Base-by-base conservation (phyloP, 169 alveolate genomes). In the Eimeria nieschulzi region DNA sequence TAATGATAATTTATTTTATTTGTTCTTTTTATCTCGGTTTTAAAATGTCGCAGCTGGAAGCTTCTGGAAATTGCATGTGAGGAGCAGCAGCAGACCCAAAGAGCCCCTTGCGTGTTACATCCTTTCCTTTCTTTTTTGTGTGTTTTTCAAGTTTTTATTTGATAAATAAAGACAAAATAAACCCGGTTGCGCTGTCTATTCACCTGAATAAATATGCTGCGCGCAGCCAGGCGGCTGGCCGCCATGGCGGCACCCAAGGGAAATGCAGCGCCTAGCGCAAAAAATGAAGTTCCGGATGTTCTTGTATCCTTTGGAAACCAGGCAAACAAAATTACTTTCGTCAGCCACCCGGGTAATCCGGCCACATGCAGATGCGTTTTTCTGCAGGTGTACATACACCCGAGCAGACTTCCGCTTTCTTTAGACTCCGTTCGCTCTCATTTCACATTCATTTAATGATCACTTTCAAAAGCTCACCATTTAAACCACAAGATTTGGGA, bases 321-420 rank as follows among this genome's bases (percentile, higher is more conserved):
- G 46, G 68, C 83, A 5, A 66, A 83, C 13, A 46, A 55, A 33
- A 80, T 91, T 17, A 91, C 94, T 12, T 91, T 91, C 23, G 92
- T 91, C 55, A 91, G 94, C 87, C 94, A 91, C 88, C 94, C 94
- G 26, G 94, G 94, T 91, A 33, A 33, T 33, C 3, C 3, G 46
- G 3, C 3, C 46, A 3, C 46, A 33, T 54, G n/a, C 70, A 39
- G 23, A 17, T 72, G 21, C 73, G 25, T 64, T 3, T 23, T 64
- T 0, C 73, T 64, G 0, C 39, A 64, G 73, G 6, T 21, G 23
- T 21, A 23, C 73, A 64, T 64, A 21, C 46, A 33, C 46, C 46
- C 46, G 55, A 71, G 55, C 59, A 12, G 15, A 19, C 21, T 12
- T 12, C 5, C 5, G 82, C 59, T 17, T 19, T 72, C 59, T 39